Base-by-base conservation (phyloP, 1,284 basidiomycete species). In the Ceratobasidium sp. region DNA sequence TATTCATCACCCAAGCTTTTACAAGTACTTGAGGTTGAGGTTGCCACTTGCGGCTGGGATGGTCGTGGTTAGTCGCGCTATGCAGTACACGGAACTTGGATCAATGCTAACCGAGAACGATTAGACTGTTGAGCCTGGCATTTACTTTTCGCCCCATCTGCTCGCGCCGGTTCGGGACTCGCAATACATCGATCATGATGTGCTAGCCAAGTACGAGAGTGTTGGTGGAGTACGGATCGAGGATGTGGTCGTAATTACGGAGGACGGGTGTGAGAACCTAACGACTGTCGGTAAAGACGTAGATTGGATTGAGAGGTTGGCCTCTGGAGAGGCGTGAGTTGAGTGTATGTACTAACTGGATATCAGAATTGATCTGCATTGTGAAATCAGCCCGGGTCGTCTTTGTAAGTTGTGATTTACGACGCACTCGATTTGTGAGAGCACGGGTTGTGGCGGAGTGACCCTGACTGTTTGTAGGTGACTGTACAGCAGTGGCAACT, bases 171-270 rank as follows among this genome's bases (percentile, higher is more conserved):
- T 93, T 60, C 88, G 91, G 8, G 86, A 90, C 78, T 94, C 92
- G 7, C 88, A 87, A 77, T 89, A 91, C 80, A 91, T 97, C 79
- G 87, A 96, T 82, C 88, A 90, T 18, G 90, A 90, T 1, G 88
- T 93, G 14, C 86, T 97, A 78, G 89, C 89, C 83, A 86, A 86
- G 80, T 97, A 95, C 82, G 91, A 94, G 82, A 85, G 86, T 59
- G 92, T 97, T 30, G 96, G 96, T 20, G 96, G 96, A 0, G 93
- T 98, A 1, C 86, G 96, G 65, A 96, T 97, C 79, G 96, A 98
- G 83, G 96, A 97, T 83, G 95, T 93, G 20, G 89, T 97, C 3
- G 84, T 93, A 1, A 92, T 96, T 79, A 93, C 90, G 0, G 84
- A 87, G 74, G 86, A 85, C 5, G 91, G 91, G 2, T 89, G 88